A percentile compares a stretch with the other conserved stretches of the same genome.
phyloP scores from a whole-genome alignment of 2,329 filamentous ascomycete genomes.

The Claviceps humidiphila region DNA sequence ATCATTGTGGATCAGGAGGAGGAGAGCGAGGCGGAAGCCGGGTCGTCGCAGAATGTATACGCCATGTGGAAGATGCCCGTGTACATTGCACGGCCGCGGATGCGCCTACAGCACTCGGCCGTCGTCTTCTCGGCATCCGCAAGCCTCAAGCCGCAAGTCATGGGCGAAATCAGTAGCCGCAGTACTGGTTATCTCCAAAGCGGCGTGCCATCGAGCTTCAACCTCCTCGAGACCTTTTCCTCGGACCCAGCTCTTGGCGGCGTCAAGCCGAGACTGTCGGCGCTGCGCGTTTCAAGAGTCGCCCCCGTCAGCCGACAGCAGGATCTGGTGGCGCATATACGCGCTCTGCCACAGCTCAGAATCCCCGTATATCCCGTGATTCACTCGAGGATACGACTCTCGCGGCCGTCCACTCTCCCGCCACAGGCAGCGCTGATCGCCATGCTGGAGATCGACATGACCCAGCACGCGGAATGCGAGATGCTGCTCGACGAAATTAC shows the following conservation, averaged over 20 bases:
- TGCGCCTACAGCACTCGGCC: constrained; percentile 52
- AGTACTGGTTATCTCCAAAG: constrained; percentile 55
- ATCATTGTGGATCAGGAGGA: constrained; percentile 33
- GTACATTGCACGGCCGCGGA: constrained; percentile 44
- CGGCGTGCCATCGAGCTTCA: constrained; percentile 55
- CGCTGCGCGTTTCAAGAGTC: constrained; percentile 60
- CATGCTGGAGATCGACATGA: constrained; percentile 62
- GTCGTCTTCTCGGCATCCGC: constrained; percentile 52
- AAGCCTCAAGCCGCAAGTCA: constrained; percentile 39
- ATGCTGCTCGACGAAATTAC: constrained; percentile 47
- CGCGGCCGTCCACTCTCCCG: constrained; percentile 45
- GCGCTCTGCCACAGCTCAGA: constrained; percentile 47
- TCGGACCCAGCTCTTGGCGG: constrained; percentile 50
- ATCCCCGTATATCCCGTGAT: constrained; percentile 55
- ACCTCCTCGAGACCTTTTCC: constrained; percentile 63
- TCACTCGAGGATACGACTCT: constrained; percentile 61
- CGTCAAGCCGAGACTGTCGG: constrained; percentile 54
- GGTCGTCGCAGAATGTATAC: constrained; percentile 29
- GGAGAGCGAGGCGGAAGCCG: constrained; percentile 13
- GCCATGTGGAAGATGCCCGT: constrained; percentile 48
- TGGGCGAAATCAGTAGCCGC: constrained; percentile 14
- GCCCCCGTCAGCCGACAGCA: constrained; percentile 51
- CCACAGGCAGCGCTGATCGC: constrained; percentile 51
- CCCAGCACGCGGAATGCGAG: constrained; percentile 53
- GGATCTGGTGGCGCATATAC: constrained; percentile 49